Percentiles rank a stretch among this genome's conserved stretches.
Evolutionary conservation across 495 filamentous ascomycete species (phyloP).

Genomic region (Darksidea phi): DNA sequence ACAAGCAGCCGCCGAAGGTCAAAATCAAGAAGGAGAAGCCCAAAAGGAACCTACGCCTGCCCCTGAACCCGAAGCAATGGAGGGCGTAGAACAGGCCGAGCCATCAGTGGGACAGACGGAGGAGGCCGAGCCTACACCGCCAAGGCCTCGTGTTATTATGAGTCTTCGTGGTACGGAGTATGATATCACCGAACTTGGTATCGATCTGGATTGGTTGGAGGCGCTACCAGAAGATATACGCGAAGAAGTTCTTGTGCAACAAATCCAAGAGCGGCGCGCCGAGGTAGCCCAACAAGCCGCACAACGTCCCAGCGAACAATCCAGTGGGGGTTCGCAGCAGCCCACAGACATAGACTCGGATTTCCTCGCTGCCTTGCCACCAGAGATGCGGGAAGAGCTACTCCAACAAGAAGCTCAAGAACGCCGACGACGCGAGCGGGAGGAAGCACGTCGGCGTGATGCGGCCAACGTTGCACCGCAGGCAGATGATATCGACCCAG

Average conservation of each 20-base stretch:
- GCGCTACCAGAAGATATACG: slow-evolving; percentile 91
- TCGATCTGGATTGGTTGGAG: slow-evolving; percentile 90
- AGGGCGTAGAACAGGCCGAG: slow-evolving; percentile 69
- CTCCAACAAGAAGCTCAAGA: slow-evolving; percentile 85
- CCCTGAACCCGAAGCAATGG: slow-evolving; percentile 67
- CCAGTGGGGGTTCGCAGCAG: slow-evolving; percentile 60
- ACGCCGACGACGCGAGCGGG: slow-evolving; percentile 83
- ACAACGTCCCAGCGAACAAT: slow-evolving; percentile 43
- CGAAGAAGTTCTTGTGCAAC: slow-evolving; percentile 90
- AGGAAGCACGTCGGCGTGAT: slow-evolving; percentile 62
- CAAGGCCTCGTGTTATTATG: slow-evolving; percentile 63
- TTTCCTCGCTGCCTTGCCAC: slow-evolving; percentile 88
- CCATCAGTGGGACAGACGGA: slow-evolving; percentile 34
- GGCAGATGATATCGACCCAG: slow-evolving; percentile 88
- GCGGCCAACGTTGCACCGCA: slow-evolving; percentile 53
- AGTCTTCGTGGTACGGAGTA: slow-evolving; percentile 80
- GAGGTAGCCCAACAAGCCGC: neutral
- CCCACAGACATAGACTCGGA: slow-evolving; percentile 87
- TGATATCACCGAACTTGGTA: slow-evolving; percentile 90
- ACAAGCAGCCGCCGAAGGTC: slow-evolving; percentile 12
- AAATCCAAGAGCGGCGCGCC: slow-evolving; percentile 71
- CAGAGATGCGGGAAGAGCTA: slow-evolving; percentile 85
- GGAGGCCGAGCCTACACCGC: slow-evolving; percentile 53
- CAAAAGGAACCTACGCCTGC: slow-evolving; percentile 46
- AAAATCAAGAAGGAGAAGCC: slow-evolving; percentile 36